Percentiles rank a stretch among this genome's conserved stretches.
These are phyloP conservation scores for Acacia crassicarpa DNA, from an alignment of 306 rosid species.

Conservation along the genomic window DNA sequence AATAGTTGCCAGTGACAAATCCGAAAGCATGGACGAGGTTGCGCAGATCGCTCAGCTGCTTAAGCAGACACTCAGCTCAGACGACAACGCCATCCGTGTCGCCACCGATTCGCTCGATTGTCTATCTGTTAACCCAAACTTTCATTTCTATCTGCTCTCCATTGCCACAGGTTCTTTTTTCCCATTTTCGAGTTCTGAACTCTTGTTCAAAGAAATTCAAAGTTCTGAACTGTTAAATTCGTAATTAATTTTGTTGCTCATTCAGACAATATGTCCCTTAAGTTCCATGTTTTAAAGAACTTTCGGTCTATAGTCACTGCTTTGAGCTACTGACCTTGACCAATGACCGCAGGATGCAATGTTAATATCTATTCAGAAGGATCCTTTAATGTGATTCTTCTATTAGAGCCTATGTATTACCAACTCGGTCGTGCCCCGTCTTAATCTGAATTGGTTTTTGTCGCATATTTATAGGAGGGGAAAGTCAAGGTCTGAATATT, in stretches of 20 bases:
- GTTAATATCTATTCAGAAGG: background rate
- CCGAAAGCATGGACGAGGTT: slow-evolving; percentile 43
- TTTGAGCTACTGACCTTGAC: background rate
- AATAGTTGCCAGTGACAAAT: background rate
- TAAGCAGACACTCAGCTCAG: slow-evolving; percentile 59
- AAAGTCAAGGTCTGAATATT: slow-evolving; percentile 61
- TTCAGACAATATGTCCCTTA: background rate
- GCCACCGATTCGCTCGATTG: slow-evolving; percentile 66
- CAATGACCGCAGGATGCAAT: background rate
- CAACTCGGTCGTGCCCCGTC: background rate
- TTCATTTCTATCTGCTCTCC: slow-evolving; percentile 65
- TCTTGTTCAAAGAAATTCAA: background rate
- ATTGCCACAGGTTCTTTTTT: slow-evolving; percentile 50
- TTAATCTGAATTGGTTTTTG: background rate
- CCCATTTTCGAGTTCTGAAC: background rate
- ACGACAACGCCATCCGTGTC: slow-evolving; percentile 44
- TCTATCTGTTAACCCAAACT: slow-evolving; percentile 52
- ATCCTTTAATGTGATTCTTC: background rate
- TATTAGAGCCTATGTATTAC: background rate
- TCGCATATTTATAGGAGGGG: slow-evolving; percentile 45
- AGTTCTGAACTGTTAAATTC: background rate
- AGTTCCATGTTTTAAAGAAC: background rate
- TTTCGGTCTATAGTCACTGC: background rate
- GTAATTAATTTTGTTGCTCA: background rate
- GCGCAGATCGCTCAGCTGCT: slow-evolving; percentile 58